Evolutionary conservation across 1,284 basidiomycete genomes (phyloP).

Genomic region (Inonotus hispidus): DNA sequence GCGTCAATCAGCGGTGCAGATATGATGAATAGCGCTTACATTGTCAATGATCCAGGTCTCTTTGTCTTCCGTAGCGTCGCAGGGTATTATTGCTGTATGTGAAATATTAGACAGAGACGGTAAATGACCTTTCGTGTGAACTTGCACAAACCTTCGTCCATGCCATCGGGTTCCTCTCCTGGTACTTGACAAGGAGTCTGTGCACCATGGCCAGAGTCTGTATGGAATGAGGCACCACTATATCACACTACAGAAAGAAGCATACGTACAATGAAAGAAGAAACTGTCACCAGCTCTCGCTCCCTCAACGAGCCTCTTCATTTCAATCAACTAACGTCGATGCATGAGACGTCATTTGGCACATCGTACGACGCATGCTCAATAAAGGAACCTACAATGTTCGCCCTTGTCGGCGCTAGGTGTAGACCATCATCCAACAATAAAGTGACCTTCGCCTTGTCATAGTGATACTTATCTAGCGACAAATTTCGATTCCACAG

Average conservation of each 20-base stretch:
- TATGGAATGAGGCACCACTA: neutral
- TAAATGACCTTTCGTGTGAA: neutral
- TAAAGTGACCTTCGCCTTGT: neutral
- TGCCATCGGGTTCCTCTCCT: conserved; percentile 9
- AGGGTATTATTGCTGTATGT: conserved; percentile 10
- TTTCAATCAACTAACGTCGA: neutral
- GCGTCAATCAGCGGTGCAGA: neutral
- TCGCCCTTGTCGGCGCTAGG: neutral
- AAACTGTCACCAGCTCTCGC: conserved; percentile 2
- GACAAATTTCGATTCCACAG: neutral
- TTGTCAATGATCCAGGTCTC: conserved; percentile 14
- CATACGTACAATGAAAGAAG: conserved; percentile 12
- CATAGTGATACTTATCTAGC: conserved; percentile 4
- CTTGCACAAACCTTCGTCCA: conserved; percentile 8
- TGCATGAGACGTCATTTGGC: neutral
- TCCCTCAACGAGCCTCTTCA: conserved; percentile 2
- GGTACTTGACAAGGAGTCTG: conserved; percentile 1
- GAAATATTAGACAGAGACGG: neutral
- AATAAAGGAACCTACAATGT: conserved; percentile 6
- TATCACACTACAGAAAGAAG: neutral
- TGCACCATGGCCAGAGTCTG: conserved; percentile 12
- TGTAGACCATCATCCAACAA: conserved; percentile 4
- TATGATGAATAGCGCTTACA: neutral
- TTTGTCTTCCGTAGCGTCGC: conserved; percentile 8
- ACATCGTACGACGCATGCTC: neutral